Base-by-base conservation (phyloP, 2,329 filamentous ascomycete genomes). In the Phaeosphaeriaceae sp. region DNA sequence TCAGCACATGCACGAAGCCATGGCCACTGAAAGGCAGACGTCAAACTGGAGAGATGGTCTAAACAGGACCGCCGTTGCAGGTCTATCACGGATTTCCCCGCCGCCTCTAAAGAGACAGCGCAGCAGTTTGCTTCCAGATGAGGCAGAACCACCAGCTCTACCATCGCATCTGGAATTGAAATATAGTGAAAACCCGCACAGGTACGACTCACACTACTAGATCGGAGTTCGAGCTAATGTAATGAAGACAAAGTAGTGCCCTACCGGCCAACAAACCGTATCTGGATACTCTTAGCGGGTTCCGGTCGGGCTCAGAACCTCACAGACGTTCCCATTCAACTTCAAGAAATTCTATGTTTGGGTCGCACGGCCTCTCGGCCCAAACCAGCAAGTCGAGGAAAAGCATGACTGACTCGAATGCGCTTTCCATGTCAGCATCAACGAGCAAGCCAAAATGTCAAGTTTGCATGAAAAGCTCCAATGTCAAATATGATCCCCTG, bases 401-500 rank as follows among this genome's bases (percentile, higher is more conserved):
- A 15, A 13, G 19, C 20, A 11, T 45, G 17, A 11, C 9, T 22
- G 42, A 15, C 7, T 19, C 42, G 7, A 45, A 9, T 20, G 2
- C 2, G 19, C 19, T 9, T 22, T 20, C 42, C 20, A 19, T 68
- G 61, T n/a, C 56, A 33, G 25, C 15, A 7, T 21, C 48, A 27
- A 46, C 62, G 19, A 45, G 41, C 22, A 59, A 65, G 48, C 55
- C 60, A 47, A 49, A 20, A 9, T 79, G 78, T 58, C 65, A 65
- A 24, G 61, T 71, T 3, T 80, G 78, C 57, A 63, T 65, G 13
- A 69, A 64, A 36, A 60, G 51, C 9, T 56, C 56, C 11, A 61
- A 67, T 19, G 63, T 54, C 7, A 66, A 62, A 21, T 67, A 62
- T 20, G 71, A 76, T 47, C 66, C 66, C 6, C 60, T 79, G 3